Evolutionary conservation across 2,329 filamentous ascomycete genomes (phyloP).

Genomic region (Mollisia scopiformis): DNA sequence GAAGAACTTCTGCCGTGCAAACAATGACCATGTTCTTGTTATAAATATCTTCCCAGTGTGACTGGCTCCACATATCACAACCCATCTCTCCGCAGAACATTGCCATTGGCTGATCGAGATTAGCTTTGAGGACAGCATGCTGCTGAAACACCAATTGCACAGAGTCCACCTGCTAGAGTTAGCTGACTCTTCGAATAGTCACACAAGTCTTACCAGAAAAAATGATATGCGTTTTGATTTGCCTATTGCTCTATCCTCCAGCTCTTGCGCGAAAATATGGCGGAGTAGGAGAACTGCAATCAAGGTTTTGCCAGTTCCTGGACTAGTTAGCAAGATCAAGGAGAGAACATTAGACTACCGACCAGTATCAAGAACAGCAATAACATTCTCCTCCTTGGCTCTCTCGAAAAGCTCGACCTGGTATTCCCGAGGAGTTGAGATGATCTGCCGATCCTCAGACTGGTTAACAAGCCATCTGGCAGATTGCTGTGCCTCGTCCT

Average conservation of each 20-base stretch:
- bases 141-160: conserved; percentile 92
- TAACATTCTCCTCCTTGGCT: conserved; percentile 83
- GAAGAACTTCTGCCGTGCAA: conserved; percentile 87
- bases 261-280: conserved; percentile 75
- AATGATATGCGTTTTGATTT: conserved; percentile 70
- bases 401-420: conserved; percentile 89
- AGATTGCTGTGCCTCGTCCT: conserved; percentile 33
- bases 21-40: conserved; percentile 80
- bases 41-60: conserved; percentile 62
- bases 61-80: conserved; percentile 60
- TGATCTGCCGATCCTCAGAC: conserved; percentile 53
- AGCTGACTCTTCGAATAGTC: not conserved
- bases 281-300: conserved; percentile 86
- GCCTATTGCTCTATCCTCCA: conserved; percentile 67
- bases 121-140: conserved; percentile 76
- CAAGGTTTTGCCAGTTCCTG: conserved; percentile 91
- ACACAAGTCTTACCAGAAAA: conserved; percentile 61
- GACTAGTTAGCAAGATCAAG: conserved; percentile 14
- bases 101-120: conserved; percentile 75
- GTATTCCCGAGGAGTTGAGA: conserved; percentile 83
- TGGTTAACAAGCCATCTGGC: conserved; percentile 37
- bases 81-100: conserved; percentile 75
- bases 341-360: conserved; percentile 14
- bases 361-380: conserved; percentile 94
- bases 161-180: conserved; percentile 61